Evolutionary conservation across 306 rosid species (phyloP), one percentile per base, ranked within the genome.

Genomic region (Inga leiocalycina): DNA sequence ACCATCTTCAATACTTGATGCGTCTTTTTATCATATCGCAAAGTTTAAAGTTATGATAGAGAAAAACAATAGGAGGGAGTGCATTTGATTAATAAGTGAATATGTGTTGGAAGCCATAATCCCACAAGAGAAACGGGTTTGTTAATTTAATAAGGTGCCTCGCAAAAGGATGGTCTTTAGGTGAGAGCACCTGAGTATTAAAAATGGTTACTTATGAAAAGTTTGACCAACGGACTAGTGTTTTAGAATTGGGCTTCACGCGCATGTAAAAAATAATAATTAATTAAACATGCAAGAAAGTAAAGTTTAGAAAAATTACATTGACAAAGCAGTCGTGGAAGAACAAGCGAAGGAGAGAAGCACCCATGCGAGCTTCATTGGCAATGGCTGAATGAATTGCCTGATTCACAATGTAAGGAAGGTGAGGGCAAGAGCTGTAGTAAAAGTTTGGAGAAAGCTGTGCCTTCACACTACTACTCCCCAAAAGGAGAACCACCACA

Each of bases 301-400:
- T 32, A 32, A 39, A 1, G 75, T 20, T 3, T 1, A 71, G 75
- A n/a, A 10, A 43, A 12, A 78, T 84, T 91, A 95, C 98, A 77
- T 95, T 95, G 79, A 95, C 98, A 71, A 95, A 92, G 74, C 97
- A 95, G 44, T 95, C 98, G 13, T 93, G 99, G 81, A 95, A 95
- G 91, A 90, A 91, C 82, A 95, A 76, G 76, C 99, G 99, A 14
- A 95, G 93, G 77, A 95, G 88, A 65, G 99, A 95, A 80, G 98
- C 98, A n/a, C 98, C 99, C 94, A 92, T 95, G 24, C 99, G 91
- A 32, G 97, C 32, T 79, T 93, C 99, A 8, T 88, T 95, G 1
- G 76, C 19, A 32, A 95, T 84, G 8, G 96, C 98, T 0, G 93
- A 85, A 24, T 84, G 87, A 32, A 95, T 91, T 0, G 80, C 76